Base-by-base conservation (phyloP, 163 green algal genomes). In the Botryococcus braunii region DNA sequence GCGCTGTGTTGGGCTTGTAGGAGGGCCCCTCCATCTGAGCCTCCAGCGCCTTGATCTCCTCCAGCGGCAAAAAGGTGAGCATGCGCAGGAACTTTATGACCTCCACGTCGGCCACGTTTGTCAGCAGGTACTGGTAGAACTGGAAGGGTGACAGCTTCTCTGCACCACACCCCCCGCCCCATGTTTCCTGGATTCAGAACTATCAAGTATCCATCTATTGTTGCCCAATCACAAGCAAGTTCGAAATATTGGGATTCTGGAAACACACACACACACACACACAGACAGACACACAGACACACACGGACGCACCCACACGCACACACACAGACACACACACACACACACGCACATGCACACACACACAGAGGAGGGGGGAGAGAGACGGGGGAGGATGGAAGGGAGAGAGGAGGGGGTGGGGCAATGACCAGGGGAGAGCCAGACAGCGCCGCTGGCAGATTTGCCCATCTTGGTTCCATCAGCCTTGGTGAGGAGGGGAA, bases 401-500 rank as follows among this genome's bases (percentile, higher is more conserved):
- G 43, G 27, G 34, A 27, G 8, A 29, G 52, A 34, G 35, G 13
- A 47, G 3, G 9, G 61, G 13, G 4, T 8, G 57, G 31, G 31
- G 8, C 37, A 5, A 23, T 3, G 41, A 76, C 63, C 74, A 32
- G 74, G 27, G 5, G 73, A 66, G 34, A 90, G 78, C 91, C 89
- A 96, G 25, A 98, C 73, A 36, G 91, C 93, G n/a, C 93, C 94
- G 40, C 74, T 77, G 69, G 92, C 89, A 27, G 84, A 95, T 77
- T 99, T 98, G 69, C 93, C 93, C 78, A 97, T 96, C 79, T 97
- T 98, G 68, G 71, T 89, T 39, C 94, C 90, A 74, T 97, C 90
- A 17, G 83, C 82, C 58, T 95, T 84, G 34, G 79, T 75, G 60
- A 98, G 86, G 37, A 98, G 78, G 5, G 94, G 94, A 74, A 97